A percentile compares a stretch with the other conserved stretches of the same genome.
These are phyloP conservation scores for Malus domestica DNA, from an alignment of 306 rosid genomes.

Conservation along the genomic window ASM211411v1 NC_041803.1:25572501-25573000, in stretches of 20 bases:
- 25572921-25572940: constrained; percentile 91
- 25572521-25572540: constrained; percentile 33
- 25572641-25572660: background rate
- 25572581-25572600: background rate
- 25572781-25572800: background rate
- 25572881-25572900: constrained; percentile 14
- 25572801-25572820: background rate
- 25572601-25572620: background rate
- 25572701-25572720: background rate
- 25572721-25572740: background rate
- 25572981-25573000: constrained; percentile 41
- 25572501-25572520: constrained; percentile 66
- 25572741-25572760: background rate
- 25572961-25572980: constrained; percentile 60
- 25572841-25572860: background rate
- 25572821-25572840: background rate
- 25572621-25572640: background rate
- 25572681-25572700: background rate
- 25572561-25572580: background rate
- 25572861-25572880: background rate
- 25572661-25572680: background rate
- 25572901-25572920: constrained; percentile 76
- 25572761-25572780: background rate
- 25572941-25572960: constrained; percentile 87
- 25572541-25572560: background rate